A percentile compares a stretch with the other conserved stretches of the same genome.
These are phyloP conservation scores for Chaetomium olivaceum DNA, from an alignment of 2,329 filamentous ascomycete species.

Conservation along the genomic window DNA sequence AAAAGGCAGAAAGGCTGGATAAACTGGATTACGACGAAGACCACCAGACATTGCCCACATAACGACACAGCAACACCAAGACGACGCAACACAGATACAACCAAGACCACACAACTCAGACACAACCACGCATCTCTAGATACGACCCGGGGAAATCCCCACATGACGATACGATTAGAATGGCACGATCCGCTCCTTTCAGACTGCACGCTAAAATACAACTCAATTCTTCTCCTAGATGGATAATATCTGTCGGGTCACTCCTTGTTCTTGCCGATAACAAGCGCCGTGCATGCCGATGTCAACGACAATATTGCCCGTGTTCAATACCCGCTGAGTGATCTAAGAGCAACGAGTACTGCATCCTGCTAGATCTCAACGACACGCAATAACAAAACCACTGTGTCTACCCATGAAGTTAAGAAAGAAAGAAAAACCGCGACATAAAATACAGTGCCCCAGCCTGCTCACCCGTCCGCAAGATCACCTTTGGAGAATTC, in stretches of 20 bases:
- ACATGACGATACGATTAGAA: not conserved
- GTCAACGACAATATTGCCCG: not conserved
- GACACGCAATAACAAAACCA: not conserved
- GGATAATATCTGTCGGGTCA: not conserved
- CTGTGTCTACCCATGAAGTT: no score
- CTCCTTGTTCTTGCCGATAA: not conserved
- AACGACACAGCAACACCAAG: not conserved
- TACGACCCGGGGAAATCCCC: not conserved
- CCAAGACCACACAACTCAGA: not conserved
- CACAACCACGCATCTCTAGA: not conserved
- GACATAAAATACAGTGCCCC: not conserved
- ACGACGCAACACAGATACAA: not conserved
- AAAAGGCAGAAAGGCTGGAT: not conserved
- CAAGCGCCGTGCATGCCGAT: not conserved
- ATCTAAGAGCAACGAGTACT: not conserved
- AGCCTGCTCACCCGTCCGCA: not conserved
- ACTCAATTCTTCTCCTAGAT: not conserved
- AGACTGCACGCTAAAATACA: constrained; percentile 1
- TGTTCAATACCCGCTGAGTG: not conserved
- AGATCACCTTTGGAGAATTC: not conserved
- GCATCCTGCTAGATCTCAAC: not conserved
- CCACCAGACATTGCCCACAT: not conserved
- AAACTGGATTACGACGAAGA: not conserved
- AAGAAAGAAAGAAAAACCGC: not conserved
- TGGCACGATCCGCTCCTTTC: not conserved